These are phyloP conservation scores for Colletotrichum tamarilloi DNA, from an alignment of 2,329 filamentous ascomycete genomes.

Conservation along the genomic window DNA sequence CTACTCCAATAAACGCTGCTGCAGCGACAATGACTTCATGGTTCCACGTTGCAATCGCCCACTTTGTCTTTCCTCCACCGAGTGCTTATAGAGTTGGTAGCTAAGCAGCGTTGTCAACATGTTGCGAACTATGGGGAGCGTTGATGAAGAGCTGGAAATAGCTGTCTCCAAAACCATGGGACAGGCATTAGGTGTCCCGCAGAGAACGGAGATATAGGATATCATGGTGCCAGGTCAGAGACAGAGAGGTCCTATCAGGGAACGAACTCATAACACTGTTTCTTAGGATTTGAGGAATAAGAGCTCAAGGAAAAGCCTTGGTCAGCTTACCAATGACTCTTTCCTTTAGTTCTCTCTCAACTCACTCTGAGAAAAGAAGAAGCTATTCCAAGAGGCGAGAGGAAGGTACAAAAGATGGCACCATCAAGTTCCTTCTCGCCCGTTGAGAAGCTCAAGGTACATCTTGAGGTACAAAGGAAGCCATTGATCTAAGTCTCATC, in stretches of 20 bases:
- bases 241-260: not conserved
- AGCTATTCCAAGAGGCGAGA: not conserved
- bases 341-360: not conserved
- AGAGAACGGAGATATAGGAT: not conserved
- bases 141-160: not conserved
- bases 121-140: not conserved
- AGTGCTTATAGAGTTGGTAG: not conserved
- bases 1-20: constrained; percentile 15
- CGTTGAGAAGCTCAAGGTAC: not conserved
- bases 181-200: not conserved
- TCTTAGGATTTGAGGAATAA: not conserved
- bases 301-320: not conserved
- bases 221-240: not conserved
- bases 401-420: not conserved
- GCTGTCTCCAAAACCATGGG: not conserved
- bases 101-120: not conserved
- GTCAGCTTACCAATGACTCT: not conserved
- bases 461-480: not conserved
- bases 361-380: not conserved
- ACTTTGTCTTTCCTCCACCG: not conserved
- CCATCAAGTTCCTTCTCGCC: not conserved
- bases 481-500: not conserved
- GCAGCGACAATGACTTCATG: constrained; percentile 14
- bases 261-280: not conserved
- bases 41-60: not conserved